Evolutionary conservation across 306 rosid genomes (phyloP).

Genomic region (Nissolia schottii): DNA sequence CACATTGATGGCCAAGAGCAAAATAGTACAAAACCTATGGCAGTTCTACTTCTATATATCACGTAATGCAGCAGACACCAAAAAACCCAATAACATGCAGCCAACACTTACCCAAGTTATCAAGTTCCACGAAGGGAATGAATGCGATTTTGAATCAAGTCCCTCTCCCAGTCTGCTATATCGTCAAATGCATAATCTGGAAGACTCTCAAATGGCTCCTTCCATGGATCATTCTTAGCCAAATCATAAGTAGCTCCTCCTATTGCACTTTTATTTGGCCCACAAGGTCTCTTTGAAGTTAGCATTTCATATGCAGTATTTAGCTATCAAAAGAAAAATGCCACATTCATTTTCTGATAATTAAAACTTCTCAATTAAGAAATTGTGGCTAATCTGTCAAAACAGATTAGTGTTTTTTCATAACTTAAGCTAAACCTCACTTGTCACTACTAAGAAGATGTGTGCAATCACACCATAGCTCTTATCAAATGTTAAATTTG

Average conservation of each 20-base stretch:
- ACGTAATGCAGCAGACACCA: neutral
- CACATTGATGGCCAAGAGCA: neutral
- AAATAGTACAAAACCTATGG: neutral
- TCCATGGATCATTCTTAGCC: slow-evolving; percentile 76
- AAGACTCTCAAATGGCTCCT: slow-evolving; percentile 88
- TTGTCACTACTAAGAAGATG: neutral
- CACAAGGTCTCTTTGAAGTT: slow-evolving; percentile 83
- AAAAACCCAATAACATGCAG: neutral
- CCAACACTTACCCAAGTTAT: slow-evolving; percentile 20
- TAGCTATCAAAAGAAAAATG: slow-evolving; percentile 44
- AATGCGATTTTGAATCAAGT: slow-evolving; percentile 58
- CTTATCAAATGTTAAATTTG: neutral
- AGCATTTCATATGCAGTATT: slow-evolving; percentile 69
- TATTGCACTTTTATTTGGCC: slow-evolving; percentile 80
- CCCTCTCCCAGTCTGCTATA: slow-evolving; percentile 87
- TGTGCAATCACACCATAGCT: slow-evolving; percentile 12
- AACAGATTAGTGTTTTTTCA: neutral
- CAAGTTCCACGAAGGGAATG: slow-evolving; percentile 73
- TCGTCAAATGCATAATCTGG: slow-evolving; percentile 76
- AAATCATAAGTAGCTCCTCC: slow-evolving; percentile 79
- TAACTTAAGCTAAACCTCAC: neutral
- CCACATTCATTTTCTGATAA: slow-evolving; percentile 11
- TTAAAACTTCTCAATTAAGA: neutral
- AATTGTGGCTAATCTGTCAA: neutral
- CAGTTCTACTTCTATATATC: neutral